These are phyloP conservation scores for Exophiala aquamarina DNA, from an alignment of 2,329 filamentous ascomycete species.

Conservation along the genomic window DNA sequence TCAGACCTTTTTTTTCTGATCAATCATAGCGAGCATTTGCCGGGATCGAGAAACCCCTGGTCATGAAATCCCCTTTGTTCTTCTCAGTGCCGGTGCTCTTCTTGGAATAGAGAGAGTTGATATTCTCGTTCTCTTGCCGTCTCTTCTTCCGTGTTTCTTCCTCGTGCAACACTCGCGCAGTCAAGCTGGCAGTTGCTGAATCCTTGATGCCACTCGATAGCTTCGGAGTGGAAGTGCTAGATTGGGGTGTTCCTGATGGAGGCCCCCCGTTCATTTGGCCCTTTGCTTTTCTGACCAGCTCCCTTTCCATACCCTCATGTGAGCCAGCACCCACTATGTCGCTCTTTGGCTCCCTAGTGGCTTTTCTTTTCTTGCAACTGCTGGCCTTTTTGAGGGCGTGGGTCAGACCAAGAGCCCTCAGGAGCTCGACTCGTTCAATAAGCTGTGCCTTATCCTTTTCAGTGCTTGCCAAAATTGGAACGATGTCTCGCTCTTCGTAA, in stretches of 20 bases:
- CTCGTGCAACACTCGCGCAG: slow-evolving; percentile 81
- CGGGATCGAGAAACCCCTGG: slow-evolving; percentile 56
- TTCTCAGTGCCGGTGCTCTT: slow-evolving; percentile 30
- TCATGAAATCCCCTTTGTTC: slow-evolving; percentile 55
- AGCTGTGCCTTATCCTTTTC: slow-evolving; percentile 70
- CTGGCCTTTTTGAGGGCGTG: slow-evolving; percentile 83
- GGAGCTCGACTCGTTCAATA: slow-evolving; percentile 63
- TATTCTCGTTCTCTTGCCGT: slow-evolving; percentile 63
- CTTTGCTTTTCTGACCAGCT: background rate
- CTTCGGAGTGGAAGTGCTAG: slow-evolving; percentile 38
- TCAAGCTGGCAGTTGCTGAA: slow-evolving; percentile 77
- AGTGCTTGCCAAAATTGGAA: slow-evolving; percentile 75
- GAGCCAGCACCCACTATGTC: slow-evolving; percentile 12
- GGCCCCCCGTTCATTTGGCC: slow-evolving; percentile 1
- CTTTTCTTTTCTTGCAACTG: slow-evolving; percentile 71
- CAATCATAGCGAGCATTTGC: slow-evolving; percentile 33
- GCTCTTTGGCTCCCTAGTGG: slow-evolving; percentile 53
- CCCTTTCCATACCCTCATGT: background rate
- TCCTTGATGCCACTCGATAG: slow-evolving; percentile 73
- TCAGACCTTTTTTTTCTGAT: too few relatives aligned
- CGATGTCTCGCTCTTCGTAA: slow-evolving; percentile 71
- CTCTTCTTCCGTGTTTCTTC: slow-evolving; percentile 80
- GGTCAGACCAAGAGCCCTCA: slow-evolving; percentile 71
- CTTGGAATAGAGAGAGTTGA: slow-evolving; percentile 56
- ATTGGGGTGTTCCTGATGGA: slow-evolving; percentile 22